Conservation (phyloP, 2,329 filamentous ascomycete species). For the Arthroderma uncinatum region DNA sequence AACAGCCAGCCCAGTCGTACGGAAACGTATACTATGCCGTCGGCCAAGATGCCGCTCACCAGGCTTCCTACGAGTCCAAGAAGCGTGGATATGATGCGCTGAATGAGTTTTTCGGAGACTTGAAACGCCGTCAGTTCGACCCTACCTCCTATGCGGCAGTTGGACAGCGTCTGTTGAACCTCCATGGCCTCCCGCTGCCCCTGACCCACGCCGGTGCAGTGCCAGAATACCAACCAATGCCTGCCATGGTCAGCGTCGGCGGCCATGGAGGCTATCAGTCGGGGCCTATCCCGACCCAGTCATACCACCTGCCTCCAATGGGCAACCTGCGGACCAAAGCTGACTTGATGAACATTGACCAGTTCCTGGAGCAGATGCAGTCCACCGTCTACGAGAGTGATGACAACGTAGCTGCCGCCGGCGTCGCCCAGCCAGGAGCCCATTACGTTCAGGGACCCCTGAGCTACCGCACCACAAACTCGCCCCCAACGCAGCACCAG, state of each 20-base stretch:
- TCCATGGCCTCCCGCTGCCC: constrained; percentile 58
- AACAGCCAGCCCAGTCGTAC: constrained; percentile 49
- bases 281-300: constrained; percentile 57
- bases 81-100: constrained; percentile 81
- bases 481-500: constrained; percentile 37
- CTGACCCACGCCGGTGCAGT: constrained; percentile 45
- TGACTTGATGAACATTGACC: constrained; percentile 86
- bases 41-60: constrained; percentile 57
- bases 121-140: constrained; percentile 85
- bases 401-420: constrained; percentile 65
- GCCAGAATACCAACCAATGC: constrained; percentile 43
- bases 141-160: constrained; percentile 83
- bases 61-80: constrained; percentile 55
- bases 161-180: constrained; percentile 71
- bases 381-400: constrained; percentile 91
- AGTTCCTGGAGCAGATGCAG: constrained; percentile 91
- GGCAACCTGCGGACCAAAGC: constrained; percentile 83
- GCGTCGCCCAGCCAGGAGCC: constrained; percentile 61
- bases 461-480: constrained; percentile 47
- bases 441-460: constrained; percentile 50
- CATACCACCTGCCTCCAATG: constrained; percentile 78
- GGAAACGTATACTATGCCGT: constrained; percentile 68
- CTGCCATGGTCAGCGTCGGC: constrained; percentile 46
- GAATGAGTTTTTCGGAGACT: constrained; percentile 86
- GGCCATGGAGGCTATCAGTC: constrained; percentile 42